Conservation (phyloP, 1,284 basidiomycete species). For the Malassezia arunalokei region DNA sequence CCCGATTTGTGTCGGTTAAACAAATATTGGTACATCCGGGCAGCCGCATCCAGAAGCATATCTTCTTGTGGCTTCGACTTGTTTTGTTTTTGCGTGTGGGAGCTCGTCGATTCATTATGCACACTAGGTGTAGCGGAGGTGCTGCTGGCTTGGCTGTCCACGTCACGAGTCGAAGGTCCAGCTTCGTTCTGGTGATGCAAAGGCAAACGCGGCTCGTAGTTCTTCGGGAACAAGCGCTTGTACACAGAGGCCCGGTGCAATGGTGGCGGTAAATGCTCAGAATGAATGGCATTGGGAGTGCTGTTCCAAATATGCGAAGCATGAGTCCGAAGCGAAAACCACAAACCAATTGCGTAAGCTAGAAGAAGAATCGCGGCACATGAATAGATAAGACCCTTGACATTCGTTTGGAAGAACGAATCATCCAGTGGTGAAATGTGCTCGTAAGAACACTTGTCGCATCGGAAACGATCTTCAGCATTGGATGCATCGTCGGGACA, state of each 20-base stretch:
- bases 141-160: neutral
- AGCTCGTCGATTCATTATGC: neutral
- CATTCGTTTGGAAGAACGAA: constrained; percentile 90
- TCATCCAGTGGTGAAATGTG: constrained; percentile 84
- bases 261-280: constrained; percentile 21
- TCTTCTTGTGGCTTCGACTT: constrained; percentile 2
- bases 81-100: neutral
- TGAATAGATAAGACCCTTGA: constrained; percentile 85
- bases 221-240: constrained; percentile 53
- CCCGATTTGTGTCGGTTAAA: constrained; percentile 10
- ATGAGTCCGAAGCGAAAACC: constrained; percentile 97
- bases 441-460: constrained; percentile 84
- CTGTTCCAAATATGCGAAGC: constrained; percentile 98
- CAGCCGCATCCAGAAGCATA: neutral
- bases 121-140: neutral
- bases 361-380: constrained; percentile 79
- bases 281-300: constrained; percentile 42
- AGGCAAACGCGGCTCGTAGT: constrained; percentile 37
- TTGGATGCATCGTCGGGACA: constrained; percentile 54
- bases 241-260: constrained; percentile 61
- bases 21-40: constrained; percentile 11
- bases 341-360: constrained; percentile 88
- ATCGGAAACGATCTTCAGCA: constrained; percentile 56
- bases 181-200: constrained; percentile 2
- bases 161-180: neutral